phyloP scores from a whole-genome alignment of 306 rosid genomes.

The Pterocarpus santalinus region DNA sequence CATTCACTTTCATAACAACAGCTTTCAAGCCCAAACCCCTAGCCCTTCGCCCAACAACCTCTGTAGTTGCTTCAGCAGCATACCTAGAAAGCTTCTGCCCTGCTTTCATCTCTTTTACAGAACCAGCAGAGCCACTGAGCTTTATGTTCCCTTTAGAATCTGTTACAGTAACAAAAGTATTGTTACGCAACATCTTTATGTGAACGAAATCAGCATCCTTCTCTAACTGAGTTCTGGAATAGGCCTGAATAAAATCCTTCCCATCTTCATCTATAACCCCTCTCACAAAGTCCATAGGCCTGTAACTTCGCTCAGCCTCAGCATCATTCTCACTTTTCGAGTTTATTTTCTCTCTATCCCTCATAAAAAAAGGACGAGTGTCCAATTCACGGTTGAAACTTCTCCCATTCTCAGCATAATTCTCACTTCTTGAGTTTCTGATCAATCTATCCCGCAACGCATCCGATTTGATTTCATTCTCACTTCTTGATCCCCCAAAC shows the following conservation, averaged over 20 bases:
- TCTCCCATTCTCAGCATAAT: neutral
- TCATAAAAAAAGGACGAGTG: slow-evolving; percentile 43
- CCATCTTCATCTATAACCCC: slow-evolving; percentile 61
- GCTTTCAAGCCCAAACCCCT: slow-evolving; percentile 73
- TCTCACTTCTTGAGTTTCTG: slow-evolving; percentile 27
- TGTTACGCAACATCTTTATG: slow-evolving; percentile 74
- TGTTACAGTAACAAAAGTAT: slow-evolving; percentile 77
- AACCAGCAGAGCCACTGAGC: slow-evolving; percentile 72
- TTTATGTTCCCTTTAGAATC: slow-evolving; percentile 78
- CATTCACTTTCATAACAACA: slow-evolving; percentile 83
- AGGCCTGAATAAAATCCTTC: slow-evolving; percentile 29
- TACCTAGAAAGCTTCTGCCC: slow-evolving; percentile 73
- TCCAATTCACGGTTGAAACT: neutral
- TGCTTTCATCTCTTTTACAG: slow-evolving; percentile 70
- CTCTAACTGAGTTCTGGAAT: slow-evolving; percentile 49
- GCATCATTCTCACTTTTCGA: slow-evolving; percentile 47
- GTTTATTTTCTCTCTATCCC: slow-evolving; percentile 41
- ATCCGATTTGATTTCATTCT: neutral
- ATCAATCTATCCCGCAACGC: neutral
- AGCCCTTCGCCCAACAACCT: slow-evolving; percentile 77
- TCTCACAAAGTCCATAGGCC: slow-evolving; percentile 73
- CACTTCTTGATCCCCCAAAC: slow-evolving; percentile 87
- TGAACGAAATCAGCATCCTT: slow-evolving; percentile 82
- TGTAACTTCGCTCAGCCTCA: slow-evolving; percentile 42
- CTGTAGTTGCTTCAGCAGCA: slow-evolving; percentile 81